Evolutionary conservation across 257 asterid species (phyloP), one percentile per base, ranked within the genome.

Genomic region (Solanum sparsipilum): DNA sequence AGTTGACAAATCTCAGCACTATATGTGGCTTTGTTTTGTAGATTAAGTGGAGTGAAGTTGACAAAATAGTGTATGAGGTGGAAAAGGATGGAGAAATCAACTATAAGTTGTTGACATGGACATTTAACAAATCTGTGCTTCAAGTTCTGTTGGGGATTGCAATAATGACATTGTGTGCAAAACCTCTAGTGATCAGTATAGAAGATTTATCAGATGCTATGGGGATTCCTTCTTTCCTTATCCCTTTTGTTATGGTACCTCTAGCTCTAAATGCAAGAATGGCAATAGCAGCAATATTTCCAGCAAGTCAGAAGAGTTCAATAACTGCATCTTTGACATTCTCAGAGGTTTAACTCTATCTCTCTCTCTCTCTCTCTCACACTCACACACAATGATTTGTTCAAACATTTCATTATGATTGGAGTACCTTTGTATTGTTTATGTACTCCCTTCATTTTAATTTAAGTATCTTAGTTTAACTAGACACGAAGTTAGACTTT

Each of bases 241-340:
- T 93, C 90, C 91, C 98, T 9, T 94, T 93, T 46, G 94, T 93
- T 29, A 89, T 91, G 15, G 93, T 93, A 2, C 94, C 96, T 3
- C 38, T 91, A 3, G 93, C 94, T 88, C 89, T 93, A 92, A 93
- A 94, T 86, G 92, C 92, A 29, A 90, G 94, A 86, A 90, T 90
- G 52, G 90, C 90, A 74, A 7, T 93, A 85, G 58, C 92, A 68
- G 94, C 98, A 36, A 25, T 93, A 44, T 90, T 90, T 74, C 94
- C 95, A 65, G 95, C 96, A 9, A 92, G 91, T 85, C 92, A 87
- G 32, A 93, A 92, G 92, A 93, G 88, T 25, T 75, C 88, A 86
- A 90, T 88, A 87, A 90, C 91, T 73, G 93, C 95, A 83, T 93
- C 98, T 56, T 92, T 94, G 91, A 94, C 96, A 90, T 93, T 94